Evolutionary conservation across 2,329 filamentous ascomycete species (phyloP).

Genomic region (Aureobasidium subglaciale): DNA sequence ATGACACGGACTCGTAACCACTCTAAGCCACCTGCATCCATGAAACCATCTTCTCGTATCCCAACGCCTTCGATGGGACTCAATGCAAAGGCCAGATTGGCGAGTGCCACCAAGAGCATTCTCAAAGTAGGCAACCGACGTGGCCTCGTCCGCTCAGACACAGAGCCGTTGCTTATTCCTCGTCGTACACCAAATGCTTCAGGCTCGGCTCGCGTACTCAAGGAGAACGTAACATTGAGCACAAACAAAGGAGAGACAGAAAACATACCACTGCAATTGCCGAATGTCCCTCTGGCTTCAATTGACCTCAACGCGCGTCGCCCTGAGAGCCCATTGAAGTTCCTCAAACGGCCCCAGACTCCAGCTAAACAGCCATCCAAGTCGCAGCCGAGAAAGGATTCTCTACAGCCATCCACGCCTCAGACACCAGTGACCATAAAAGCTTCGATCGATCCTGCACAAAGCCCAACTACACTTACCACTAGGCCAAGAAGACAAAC

Average conservation of each 20-base stretch:
- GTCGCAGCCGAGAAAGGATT: neutral
- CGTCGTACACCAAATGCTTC: slow-evolving; percentile 15
- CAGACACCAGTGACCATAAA: neutral
- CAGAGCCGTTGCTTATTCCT: slow-evolving; percentile 26
- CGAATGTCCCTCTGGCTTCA: neutral
- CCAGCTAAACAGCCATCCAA: neutral
- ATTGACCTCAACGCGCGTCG: neutral
- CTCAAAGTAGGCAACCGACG: slow-evolving; percentile 2
- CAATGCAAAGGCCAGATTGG: slow-evolving; percentile 10
- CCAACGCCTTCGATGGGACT: slow-evolving; percentile 3
- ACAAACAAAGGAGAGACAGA: slow-evolving; percentile 17
- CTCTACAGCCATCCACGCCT: neutral
- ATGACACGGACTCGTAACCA: slow-evolving; percentile 20
- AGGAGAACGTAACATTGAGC: slow-evolving; percentile 28
- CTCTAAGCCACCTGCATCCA: neutral
- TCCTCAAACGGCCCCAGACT: neutral
- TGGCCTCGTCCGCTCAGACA: slow-evolving; percentile 26
- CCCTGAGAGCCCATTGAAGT: neutral
- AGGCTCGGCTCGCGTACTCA: slow-evolving; percentile 24
- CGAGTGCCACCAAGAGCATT: slow-evolving; percentile 16
- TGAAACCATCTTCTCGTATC: slow-evolving; percentile 5
- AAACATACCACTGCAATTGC: neutral
- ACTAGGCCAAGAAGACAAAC: neutral
- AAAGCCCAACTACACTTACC: neutral
- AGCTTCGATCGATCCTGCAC: neutral